Conservation (phyloP, 108 stramenopile species). For the Stephanodiscus minutulus region DNA sequence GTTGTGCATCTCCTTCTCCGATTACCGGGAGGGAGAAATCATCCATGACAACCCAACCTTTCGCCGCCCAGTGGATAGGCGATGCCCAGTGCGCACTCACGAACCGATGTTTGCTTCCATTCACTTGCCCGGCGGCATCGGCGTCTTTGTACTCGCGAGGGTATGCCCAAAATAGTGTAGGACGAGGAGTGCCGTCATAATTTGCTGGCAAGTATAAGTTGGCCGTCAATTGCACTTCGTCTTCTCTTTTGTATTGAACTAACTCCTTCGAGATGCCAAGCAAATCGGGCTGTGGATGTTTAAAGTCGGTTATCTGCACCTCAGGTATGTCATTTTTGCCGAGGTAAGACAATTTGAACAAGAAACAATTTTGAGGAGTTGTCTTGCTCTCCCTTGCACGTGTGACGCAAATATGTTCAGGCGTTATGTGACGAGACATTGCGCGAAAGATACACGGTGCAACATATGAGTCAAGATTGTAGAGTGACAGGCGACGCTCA, state of each 20-base stretch:
- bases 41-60: conserved; percentile 55
- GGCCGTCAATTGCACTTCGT: conserved; percentile 54
- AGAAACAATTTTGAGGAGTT: conserved; percentile 44
- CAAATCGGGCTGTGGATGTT: conserved; percentile 55
- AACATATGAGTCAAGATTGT: too few species aligned
- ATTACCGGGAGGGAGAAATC: conserved; percentile 50
- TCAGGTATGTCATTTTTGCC: conserved; percentile 9
- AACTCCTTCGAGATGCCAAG: conserved; percentile 51
- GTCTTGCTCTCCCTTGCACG: conserved; percentile 40
- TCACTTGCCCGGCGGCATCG: conserved; percentile 54
- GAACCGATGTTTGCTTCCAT: conserved; percentile 42
- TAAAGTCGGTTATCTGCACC: conserved; percentile 44
- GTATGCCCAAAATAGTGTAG: conserved; percentile 58
- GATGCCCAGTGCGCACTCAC: conserved; percentile 52
- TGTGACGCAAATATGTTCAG: neutral
- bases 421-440: neutral
- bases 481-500: too few species aligned
- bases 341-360: conserved; percentile 31
- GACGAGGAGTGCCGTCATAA: conserved; percentile 51
- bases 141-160: conserved; percentile 54
- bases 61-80: conserved; percentile 55
- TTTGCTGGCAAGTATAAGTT: conserved; percentile 52
- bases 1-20: conserved; percentile 52
- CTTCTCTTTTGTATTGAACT: conserved; percentile 51
- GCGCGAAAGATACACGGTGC: too few species aligned